These are phyloP conservation scores for Camellia lanceoleosa DNA, from an alignment of 148 eudicot species.

Conservation along the genomic window DNA sequence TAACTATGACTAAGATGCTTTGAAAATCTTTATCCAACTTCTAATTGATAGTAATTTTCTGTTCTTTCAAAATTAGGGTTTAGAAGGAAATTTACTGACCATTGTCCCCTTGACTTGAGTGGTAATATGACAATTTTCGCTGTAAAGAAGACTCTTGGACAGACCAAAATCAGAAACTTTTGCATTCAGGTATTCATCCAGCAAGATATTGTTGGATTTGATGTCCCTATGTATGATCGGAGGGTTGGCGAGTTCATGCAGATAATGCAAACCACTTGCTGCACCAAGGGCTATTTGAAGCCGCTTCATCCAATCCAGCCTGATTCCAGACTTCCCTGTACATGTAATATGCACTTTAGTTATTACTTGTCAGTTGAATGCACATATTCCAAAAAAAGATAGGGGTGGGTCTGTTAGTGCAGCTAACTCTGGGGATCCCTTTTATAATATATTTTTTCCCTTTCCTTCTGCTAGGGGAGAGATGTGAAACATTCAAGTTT, in stretches of 20 bases:
- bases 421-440: slow-evolving; percentile 1
- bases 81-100: slow-evolving; percentile 28
- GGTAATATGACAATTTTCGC: slow-evolving; percentile 32
- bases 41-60: background rate
- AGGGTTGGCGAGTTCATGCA: slow-evolving; percentile 56
- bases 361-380: background rate
- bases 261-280: slow-evolving; percentile 54
- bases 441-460: background rate
- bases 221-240: slow-evolving; percentile 62
- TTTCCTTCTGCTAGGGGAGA: background rate
- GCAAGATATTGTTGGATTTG: slow-evolving; percentile 49
- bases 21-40: background rate
- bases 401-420: background rate
- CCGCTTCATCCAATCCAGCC: slow-evolving; percentile 52
- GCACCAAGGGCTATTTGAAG: slow-evolving; percentile 49
- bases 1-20: background rate
- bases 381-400: background rate
- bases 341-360: background rate
- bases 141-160: slow-evolving; percentile 34
- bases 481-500: background rate
- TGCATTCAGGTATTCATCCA: slow-evolving; percentile 44
- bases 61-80: background rate
- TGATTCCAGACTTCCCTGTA: slow-evolving; percentile 48
- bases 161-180: slow-evolving; percentile 64
- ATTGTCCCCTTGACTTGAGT: slow-evolving; percentile 69